A percentile compares a stretch with the other conserved stretches of the same genome.
phyloP scores from a whole-genome alignment of 1,284 basidiomycete species.

The Trichosporon sp. region DNA sequence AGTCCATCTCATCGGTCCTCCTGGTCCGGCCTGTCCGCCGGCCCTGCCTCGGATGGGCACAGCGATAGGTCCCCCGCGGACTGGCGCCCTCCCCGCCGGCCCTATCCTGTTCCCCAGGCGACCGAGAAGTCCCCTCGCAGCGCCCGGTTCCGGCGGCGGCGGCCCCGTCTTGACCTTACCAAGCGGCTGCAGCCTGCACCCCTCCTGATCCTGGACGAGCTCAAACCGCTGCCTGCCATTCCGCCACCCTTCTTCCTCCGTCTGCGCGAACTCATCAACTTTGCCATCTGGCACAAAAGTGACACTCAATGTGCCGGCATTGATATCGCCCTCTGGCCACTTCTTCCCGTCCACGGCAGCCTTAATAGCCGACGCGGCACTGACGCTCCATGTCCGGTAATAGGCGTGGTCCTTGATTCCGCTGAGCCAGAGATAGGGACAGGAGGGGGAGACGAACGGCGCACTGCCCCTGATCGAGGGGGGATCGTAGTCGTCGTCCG shows the following conservation, averaged over 20 bases:
- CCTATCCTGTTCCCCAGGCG: background rate
- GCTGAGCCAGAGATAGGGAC: conserved; percentile 40
- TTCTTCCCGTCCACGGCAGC: background rate
- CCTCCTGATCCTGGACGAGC: background rate
- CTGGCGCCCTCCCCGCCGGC: background rate
- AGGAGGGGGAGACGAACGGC: conserved; percentile 28
- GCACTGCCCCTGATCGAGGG: conserved; percentile 14
- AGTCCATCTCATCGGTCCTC: background rate
- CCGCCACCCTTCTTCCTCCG: background rate
- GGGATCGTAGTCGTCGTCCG: conserved; percentile 8
- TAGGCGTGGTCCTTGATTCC: conserved; percentile 46
- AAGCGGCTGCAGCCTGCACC: background rate
- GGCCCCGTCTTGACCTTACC: background rate
- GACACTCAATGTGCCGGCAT: background rate
- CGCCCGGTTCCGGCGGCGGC: background rate
- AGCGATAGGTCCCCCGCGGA: background rate
- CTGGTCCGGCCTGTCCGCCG: background rate
- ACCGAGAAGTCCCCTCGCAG: background rate
- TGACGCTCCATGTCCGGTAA: background rate
- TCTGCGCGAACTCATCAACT: background rate
- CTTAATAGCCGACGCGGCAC: background rate
- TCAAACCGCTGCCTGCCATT: background rate
- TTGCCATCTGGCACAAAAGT: background rate
- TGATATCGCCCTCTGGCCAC: background rate
- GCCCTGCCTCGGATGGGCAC: background rate